Conservation (phyloP, 2,329 filamentous ascomycete genomes). For the Phyllosticta citrichinensis region DNA sequence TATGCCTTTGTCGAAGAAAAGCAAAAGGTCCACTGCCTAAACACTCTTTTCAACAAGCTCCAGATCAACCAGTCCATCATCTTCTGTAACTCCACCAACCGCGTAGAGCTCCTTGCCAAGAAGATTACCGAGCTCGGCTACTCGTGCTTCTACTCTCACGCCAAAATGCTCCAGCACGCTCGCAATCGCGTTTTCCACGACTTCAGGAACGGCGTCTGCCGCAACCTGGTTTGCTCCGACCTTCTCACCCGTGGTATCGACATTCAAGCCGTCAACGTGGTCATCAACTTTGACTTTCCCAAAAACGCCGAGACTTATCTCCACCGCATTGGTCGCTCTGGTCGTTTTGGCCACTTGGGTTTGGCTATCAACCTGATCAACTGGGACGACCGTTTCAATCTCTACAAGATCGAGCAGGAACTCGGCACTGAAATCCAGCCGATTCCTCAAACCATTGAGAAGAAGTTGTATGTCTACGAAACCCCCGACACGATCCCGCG, state of each 20-base stretch:
- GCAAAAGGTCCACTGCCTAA: conserved; percentile 97
- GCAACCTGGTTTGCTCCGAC: conserved; percentile 96
- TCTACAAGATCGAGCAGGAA: conserved; percentile 97
- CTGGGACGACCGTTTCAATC: conserved; percentile 97
- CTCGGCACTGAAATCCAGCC: conserved; percentile 94
- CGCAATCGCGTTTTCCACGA: conserved; percentile 99
- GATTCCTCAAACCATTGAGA: conserved; percentile 92
- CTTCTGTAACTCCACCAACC: conserved; percentile 98
- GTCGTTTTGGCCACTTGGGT: conserved; percentile 92
- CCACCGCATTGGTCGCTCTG: conserved; percentile 94
- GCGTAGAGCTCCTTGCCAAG: conserved; percentile 93
- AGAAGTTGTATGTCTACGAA: conserved; percentile 96
- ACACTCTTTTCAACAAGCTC: conserved; percentile 96
- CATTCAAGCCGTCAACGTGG: conserved; percentile 97
- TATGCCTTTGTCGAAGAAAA: conserved; percentile 99
- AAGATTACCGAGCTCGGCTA: conserved; percentile 99
- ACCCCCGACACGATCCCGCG: conserved; percentile 90
- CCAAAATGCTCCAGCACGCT: conserved; percentile 92
- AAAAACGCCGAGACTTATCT: conserved; percentile 99
- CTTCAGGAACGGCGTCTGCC: conserved; percentile 94
- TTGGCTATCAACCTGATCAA: conserved; percentile 98
- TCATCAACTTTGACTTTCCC: conserved; percentile 99
- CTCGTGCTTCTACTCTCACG: conserved; percentile 98
- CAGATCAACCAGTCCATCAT: conserved; percentile 99
- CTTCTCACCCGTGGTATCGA: conserved; percentile 97